A percentile compares a stretch with the other conserved stretches of the same genome.
Evolutionary conservation across 2,329 filamentous ascomycete species (phyloP).

Genomic region (Botrytis deweyae): DNA sequence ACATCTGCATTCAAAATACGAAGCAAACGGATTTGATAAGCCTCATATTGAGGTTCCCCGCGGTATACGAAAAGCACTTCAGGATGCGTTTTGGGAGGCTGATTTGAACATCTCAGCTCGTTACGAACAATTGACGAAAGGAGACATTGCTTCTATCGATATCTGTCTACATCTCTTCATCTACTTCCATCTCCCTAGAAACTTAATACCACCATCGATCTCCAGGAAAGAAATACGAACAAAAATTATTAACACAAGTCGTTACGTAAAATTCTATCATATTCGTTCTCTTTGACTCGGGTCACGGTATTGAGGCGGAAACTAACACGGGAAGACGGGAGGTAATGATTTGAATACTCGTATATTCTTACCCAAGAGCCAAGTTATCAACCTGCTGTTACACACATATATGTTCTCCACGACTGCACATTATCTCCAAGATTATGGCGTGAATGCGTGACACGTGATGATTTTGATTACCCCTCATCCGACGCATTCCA

Average conservation of each 20-base stretch:
- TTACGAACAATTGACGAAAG: not conserved
- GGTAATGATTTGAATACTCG: not conserved
- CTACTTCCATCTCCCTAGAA: not conserved
- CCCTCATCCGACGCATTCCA: not conserved
- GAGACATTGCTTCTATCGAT: not conserved
- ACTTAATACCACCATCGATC: too few species aligned
- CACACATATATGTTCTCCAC: not conserved
- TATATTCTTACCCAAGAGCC: not conserved
- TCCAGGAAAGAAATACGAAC: not conserved
- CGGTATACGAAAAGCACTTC: not conserved
- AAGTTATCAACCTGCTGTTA: not conserved
- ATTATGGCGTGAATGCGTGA: not conserved
- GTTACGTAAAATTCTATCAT: not conserved
- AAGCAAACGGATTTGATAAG: not conserved
- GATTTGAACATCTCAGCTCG: not conserved
- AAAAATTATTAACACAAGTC: not conserved
- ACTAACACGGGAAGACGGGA: not conserved
- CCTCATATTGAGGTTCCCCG: not conserved
- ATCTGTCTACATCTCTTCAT: not conserved
- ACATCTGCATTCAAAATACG: not conserved
- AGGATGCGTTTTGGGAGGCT: not conserved
- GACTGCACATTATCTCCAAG: not conserved
- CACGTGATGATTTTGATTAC: not conserved
- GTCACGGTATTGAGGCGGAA: not conserved
- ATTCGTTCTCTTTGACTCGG: not conserved